Conservation (phyloP, 345 rosid genomes). For the Firmiana major region DNA sequence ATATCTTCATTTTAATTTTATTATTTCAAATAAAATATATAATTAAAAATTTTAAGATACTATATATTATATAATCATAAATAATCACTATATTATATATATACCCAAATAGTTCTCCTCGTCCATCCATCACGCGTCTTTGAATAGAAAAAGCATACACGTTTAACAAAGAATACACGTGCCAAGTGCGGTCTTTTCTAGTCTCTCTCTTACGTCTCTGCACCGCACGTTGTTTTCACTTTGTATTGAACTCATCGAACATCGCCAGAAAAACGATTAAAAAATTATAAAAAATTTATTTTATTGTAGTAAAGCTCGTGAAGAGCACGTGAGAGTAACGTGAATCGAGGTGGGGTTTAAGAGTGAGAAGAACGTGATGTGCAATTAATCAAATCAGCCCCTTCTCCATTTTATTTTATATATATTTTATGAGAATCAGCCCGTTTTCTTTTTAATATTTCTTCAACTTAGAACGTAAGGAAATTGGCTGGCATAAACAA, state of each 20-base stretch:
- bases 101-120: too few species aligned
- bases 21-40: too few species aligned
- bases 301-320: constrained; percentile 17
- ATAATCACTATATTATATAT: too few species aligned
- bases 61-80: too few species aligned
- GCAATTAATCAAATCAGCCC: constrained; percentile 19
- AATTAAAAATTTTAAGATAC: too few species aligned
- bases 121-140: constrained; percentile 25
- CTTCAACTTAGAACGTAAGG: background rate
- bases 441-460: background rate
- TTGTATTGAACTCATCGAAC: background rate
- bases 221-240: background rate
- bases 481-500: too few species aligned
- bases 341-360: constrained; percentile 4
- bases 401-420: too few species aligned
- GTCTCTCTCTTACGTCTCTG: constrained; percentile 12
- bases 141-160: background rate
- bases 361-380: constrained; percentile 29
- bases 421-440: too few species aligned
- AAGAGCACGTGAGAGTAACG: constrained; percentile 30
- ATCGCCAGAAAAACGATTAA: background rate
- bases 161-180: constrained; percentile 10
- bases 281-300: background rate
- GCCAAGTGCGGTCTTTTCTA: constrained; percentile 22
- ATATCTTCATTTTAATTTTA: too few species aligned